Evolutionary conservation across 2,329 filamentous ascomycete species (phyloP).

Genomic region (Aspergillus sp.): DNA sequence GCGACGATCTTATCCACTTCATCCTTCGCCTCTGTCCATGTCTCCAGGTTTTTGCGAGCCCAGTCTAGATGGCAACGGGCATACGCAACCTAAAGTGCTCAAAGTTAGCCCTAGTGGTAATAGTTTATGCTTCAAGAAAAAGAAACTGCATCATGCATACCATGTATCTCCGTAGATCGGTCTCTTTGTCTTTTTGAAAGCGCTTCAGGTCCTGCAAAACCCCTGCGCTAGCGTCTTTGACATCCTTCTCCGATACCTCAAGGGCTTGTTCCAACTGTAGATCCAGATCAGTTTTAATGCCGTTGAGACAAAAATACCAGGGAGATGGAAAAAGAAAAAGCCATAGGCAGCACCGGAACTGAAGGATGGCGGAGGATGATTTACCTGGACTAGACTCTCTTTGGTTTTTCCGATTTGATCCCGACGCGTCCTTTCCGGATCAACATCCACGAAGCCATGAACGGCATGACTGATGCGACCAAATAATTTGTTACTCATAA

Average conservation of each 20-base stretch:
- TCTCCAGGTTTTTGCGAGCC: constrained; percentile 85
- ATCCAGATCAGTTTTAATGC: constrained; percentile 3
- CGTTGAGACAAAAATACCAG: background rate
- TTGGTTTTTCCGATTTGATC: constrained; percentile 95
- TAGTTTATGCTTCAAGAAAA: constrained; percentile 32
- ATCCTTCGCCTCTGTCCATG: constrained; percentile 83
- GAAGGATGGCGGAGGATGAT: constrained; percentile 3
- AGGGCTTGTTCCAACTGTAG: constrained; percentile 83
- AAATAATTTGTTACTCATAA: constrained; percentile 89
- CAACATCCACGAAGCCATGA: constrained; percentile 91
- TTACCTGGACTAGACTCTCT: constrained; percentile 67
- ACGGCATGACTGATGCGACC: constrained; percentile 92
- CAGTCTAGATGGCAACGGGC: constrained; percentile 90
- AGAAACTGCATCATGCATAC: constrained; percentile 43
- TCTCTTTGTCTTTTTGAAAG: constrained; percentile 94
- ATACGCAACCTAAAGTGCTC: constrained; percentile 67
- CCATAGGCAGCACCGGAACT: background rate
- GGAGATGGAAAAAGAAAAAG: no score
- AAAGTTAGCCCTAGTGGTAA: constrained; percentile 5
- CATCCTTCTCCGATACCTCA: constrained; percentile 81
- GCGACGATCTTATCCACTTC: constrained; percentile 80
- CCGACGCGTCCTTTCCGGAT: constrained; percentile 85
- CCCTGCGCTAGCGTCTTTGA: constrained; percentile 84
- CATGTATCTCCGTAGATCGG: constrained; percentile 91
- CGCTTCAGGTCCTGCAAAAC: constrained; percentile 85